Base-by-base conservation (phyloP, 139 green algal species). In the Tetraselmis chui region DNA sequence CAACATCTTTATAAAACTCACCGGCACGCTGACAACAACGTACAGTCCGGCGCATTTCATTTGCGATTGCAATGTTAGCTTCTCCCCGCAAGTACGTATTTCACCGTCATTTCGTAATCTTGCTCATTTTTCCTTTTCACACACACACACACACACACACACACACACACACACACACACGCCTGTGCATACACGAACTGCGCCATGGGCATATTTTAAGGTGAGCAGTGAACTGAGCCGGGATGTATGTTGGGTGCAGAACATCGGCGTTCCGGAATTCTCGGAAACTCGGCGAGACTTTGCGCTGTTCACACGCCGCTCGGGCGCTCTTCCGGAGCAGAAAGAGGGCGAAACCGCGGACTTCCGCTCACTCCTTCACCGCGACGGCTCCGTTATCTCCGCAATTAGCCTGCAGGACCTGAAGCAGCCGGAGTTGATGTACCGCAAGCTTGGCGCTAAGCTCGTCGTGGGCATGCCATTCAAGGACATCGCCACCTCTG, bases 401-500 rank as follows among this genome's bases (percentile, higher is more conserved):
- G 81, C 86, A 0, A 81, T 93, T 2, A 59, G 59, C 78, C 76
- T 84, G 5, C 29, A 87, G 25, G 85, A 94, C n/a, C 82, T 97
- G 30, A 59, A 82, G 22, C 76, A 84, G 32, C 80, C 45, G 11
- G 45, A 67, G 45, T 2, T 83, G 31, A 83, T 94, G 74, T 99
- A 99, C 93, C 86, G 89, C 80, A 85, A 89, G 76, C 93, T 99
- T 59, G 96, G 95, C 1, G 87, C 84, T 86, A 99, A 99, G 93
- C 86, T 98, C 88, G 93, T 90, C 1, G 95, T 99, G 82, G 97
- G 97, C 79, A 98, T 99, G 94, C 97, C 97, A 22, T 99, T 99
- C 92, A 98, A 98, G 88, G 96, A 99, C 89, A 94, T 98, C 32
- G 95, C 95, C 67, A 98, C 96, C 29, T 88, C 87, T 0, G 97